Base-by-base conservation (phyloP, 2,329 filamentous ascomycete species). In the Paraconiothyrium brasiliense region DNA sequence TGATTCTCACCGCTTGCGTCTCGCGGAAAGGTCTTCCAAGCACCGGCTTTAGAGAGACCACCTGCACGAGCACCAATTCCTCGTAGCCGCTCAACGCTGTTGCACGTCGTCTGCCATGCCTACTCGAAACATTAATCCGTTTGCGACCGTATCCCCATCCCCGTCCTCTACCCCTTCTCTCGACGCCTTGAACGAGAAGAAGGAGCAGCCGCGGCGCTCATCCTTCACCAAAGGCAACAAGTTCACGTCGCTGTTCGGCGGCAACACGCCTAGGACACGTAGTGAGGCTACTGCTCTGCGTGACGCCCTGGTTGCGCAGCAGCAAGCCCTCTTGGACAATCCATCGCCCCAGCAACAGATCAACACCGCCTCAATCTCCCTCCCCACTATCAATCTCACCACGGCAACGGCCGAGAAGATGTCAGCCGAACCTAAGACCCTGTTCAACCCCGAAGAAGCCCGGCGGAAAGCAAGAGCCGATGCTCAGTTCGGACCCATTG, bases 341-440 rank as follows among this genome's bases (percentile, higher is more conserved):
- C 83, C 86, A 55, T 85, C 89, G 44, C 85, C 88, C 37, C 84
- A 87, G 60, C 86, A 88, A 66, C 86, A 88, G 64, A 90, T 93
- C 73, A 89, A 88, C 66, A 86, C 88, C 60, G 86, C 93, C 46
- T 90, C 91, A 61, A 82, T 94, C 66, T 92, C 92, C 51, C 84
- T 97, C 71, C 94, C 94, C 43, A 94, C 91, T 57, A 97, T 98
- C 74, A 97, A 93, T 46, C 86, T 98, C 60, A 97, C 94, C 13
- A 93, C 93, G 46, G 92, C 92, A 54, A 92, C 89, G 34, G 90
- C 88, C 65, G 91, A 92, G 71, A 95, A 84, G 80, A 87, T 89
- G 76, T 90, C 86, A 71, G 87, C 88, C 78, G 91, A 97, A 71
- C 87, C 91, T 70, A 84, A 90, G 52, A 97, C 89, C 9, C 88